A percentile compares a stretch with the other conserved stretches of the same genome.
Evolutionary conservation across 2,329 filamentous ascomycete genomes (phyloP).

Genomic region (Fonsecaea monophora): DNA sequence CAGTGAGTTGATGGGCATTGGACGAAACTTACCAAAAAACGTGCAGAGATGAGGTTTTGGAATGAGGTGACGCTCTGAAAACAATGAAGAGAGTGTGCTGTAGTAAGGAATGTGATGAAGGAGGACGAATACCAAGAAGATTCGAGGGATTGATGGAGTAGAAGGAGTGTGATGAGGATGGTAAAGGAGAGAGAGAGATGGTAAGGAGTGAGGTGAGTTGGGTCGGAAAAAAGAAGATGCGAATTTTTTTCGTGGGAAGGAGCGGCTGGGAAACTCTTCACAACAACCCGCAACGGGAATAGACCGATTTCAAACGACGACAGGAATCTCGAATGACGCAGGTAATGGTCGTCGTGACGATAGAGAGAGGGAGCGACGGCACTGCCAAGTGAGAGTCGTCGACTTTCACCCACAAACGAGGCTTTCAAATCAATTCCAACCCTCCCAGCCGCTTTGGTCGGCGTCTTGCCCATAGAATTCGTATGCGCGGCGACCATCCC

Average conservation of each 20-base stretch:
- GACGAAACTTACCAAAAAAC: slow-evolving; percentile 7
- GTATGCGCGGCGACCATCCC: slow-evolving; percentile 17
- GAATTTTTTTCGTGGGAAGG: slow-evolving; percentile 26
- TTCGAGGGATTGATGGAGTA: slow-evolving; percentile 11
- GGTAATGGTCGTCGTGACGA: slow-evolving; percentile 12
- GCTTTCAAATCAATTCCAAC: slow-evolving; percentile 3
- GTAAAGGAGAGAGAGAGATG: slow-evolving; percentile 20
- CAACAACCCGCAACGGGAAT: slow-evolving; percentile 24
- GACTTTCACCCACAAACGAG: slow-evolving; percentile 14
- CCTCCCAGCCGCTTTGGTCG: background rate
- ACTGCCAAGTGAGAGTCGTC: slow-evolving; percentile 8
- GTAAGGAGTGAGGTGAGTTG: slow-evolving; percentile 14
- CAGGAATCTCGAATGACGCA: slow-evolving; percentile 7
- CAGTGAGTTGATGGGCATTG: background rate
- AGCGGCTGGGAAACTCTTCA: slow-evolving; percentile 18
- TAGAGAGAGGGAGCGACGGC: background rate
- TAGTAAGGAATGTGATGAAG: slow-evolving; percentile 26
- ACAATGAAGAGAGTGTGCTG: slow-evolving; percentile 18
- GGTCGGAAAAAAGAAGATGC: background rate
- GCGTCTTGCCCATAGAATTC: slow-evolving; percentile 9
- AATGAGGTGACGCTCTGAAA: slow-evolving; percentile 19
- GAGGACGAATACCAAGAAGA: slow-evolving; percentile 25
- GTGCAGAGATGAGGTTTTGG: background rate
- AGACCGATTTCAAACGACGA: slow-evolving; percentile 16
- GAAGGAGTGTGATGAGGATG: slow-evolving; percentile 24